Conservation (phyloP, 2,329 filamentous ascomycete genomes). For the Cercospora citrullina region DNA sequence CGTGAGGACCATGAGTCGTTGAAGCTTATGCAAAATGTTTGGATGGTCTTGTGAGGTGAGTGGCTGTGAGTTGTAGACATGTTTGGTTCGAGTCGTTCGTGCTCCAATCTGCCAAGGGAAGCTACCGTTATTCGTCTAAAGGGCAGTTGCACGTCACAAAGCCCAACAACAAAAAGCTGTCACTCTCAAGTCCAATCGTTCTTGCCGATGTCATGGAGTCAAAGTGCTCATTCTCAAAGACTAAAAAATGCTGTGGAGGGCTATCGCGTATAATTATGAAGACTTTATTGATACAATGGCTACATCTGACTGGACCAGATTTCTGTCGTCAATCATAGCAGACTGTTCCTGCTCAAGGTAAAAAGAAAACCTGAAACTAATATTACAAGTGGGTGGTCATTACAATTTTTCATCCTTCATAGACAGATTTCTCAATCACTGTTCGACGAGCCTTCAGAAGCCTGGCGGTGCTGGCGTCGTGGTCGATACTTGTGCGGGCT, state of each 20-base stretch:
- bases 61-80: neutral
- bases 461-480: neutral
- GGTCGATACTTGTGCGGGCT: constrained; percentile 1
- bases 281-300: constrained; percentile 12
- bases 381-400: constrained; percentile 5
- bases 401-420: neutral
- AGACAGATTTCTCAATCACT: neutral
- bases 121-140: neutral
- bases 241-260: no score
- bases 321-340: constrained; percentile 16
- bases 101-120: neutral
- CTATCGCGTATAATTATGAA: neutral
- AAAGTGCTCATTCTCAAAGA: neutral
- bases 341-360: constrained; percentile 5
- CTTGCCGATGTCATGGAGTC: neutral
- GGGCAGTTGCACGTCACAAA: neutral
- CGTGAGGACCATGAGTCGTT: neutral
- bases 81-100: neutral
- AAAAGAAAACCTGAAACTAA: neutral
- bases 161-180: no score
- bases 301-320: constrained; percentile 11
- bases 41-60: neutral
- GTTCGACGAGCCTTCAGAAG: neutral
- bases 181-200: no score
- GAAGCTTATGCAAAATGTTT: neutral